Evolutionary conservation across 1,139 yeast genomes (phyloP), one percentile per base, ranked within the genome.

Genomic region (Hansenula sp.): DNA sequence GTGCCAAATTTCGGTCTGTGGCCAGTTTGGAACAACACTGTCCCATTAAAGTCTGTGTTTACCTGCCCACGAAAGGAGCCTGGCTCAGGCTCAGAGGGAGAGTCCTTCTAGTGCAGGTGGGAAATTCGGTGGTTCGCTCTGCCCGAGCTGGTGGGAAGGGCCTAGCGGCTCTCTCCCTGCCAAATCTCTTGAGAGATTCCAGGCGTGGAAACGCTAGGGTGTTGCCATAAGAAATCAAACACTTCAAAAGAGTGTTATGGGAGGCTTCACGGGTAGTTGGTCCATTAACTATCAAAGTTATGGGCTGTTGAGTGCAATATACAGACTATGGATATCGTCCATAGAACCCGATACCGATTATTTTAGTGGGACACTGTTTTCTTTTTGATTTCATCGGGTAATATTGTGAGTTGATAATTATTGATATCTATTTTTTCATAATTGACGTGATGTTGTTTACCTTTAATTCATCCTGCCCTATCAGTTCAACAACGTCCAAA

Each of bases 51-150:
- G 56, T 75, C 79, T 80, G 81, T 81, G 75, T 74, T 69, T 74
- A 79, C 87, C 83, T 82, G 82, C 65, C 53, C 50, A 68, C 85
- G 66, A 52, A 72, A 69, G 71, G 70, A 60, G 42, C 22, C 10
- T 24, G 12, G 11, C 9, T 12, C 18, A n/a, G 32, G 9, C 6
- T 2, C 31, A 13, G 13, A 22, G 10, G n/a, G n/a, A n/a, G n/a
- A n/a, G n/a, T n/a, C n/a, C n/a, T n/a, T n/a, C n/a, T n/a, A n/a
- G n/a, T n/a, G 73, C 79, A 82, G 83, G 86, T 80, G 87, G 87
- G 87, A 80, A 80, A 80, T 80, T 80, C 87, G 87, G 87, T 80
- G 87, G 75, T 73, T 61, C 79, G 60, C 85, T 56, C 81, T 79
- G 70, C 72, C 77, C 75, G 55, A 43, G 17, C 47, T 29, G 27